Conservation (phyloP, 805 yeast species). For the Pichia cabralensis region DNA sequence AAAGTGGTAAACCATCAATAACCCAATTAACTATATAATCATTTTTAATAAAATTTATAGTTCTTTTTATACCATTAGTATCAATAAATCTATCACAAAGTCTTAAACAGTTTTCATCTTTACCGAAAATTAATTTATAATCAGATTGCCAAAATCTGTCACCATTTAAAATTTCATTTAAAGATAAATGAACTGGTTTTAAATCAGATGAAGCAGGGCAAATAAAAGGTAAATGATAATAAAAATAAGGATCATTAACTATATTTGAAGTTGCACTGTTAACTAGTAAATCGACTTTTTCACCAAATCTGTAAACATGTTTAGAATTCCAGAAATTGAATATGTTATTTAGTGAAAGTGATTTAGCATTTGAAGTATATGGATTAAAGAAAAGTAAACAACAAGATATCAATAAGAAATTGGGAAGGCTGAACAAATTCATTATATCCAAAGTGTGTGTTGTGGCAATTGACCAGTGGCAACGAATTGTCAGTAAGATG, state of each 20-base stretch:
- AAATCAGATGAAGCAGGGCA: slow-evolving; percentile 53
- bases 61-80: slow-evolving; percentile 41
- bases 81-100: slow-evolving; percentile 58
- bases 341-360: not conserved
- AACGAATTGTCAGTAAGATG: too few species aligned
- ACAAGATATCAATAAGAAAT: too few species aligned
- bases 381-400: too few species aligned
- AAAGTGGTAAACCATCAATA: slow-evolving; percentile 78
- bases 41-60: slow-evolving; percentile 50
- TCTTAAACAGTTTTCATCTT: slow-evolving; percentile 55
- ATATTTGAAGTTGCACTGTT: slow-evolving; percentile 72
- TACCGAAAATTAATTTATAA: slow-evolving; percentile 51
- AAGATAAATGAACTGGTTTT: slow-evolving; percentile 55
- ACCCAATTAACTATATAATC: slow-evolving; percentile 80
- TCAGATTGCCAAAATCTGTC: slow-evolving; percentile 73
- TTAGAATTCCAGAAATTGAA: slow-evolving; percentile 22
- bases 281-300: slow-evolving; percentile 57
- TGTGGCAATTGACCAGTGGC: too few species aligned
- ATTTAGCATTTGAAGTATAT: too few species aligned
- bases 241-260: slow-evolving; percentile 69
- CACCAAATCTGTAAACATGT: slow-evolving; percentile 36
- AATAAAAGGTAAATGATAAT: slow-evolving; percentile 69
- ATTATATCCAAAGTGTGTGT: too few species aligned
- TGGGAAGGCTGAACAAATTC: too few species aligned
- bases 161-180: slow-evolving; percentile 73